Evolutionary conservation across 2,329 filamentous ascomycete species (phyloP).

Genomic region (Alternaria arbusti): DNA sequence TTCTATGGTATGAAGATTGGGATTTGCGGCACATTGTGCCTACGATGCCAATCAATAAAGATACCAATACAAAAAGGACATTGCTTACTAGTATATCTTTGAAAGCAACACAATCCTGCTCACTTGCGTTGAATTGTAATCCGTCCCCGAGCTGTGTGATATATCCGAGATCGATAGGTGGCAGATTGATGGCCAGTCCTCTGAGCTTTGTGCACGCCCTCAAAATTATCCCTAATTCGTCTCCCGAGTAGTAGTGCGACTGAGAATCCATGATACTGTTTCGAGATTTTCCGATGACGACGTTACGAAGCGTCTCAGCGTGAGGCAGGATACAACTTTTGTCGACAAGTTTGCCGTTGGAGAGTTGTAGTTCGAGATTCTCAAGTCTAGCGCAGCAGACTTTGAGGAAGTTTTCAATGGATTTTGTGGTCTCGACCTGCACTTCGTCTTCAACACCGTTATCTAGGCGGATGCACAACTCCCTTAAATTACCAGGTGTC

Average conservation of each 20-base stretch:
- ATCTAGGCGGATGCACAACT: neutral
- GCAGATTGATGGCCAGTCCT: neutral
- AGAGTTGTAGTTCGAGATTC: rapidly evolving
- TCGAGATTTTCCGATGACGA: neutral
- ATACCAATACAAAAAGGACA: neutral
- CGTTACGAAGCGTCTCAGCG: neutral
- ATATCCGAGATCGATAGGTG: neutral
- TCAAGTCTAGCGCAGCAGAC: neutral
- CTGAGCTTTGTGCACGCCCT: neutral
- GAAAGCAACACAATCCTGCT: neutral
- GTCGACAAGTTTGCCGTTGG: neutral
- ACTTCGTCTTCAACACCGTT: neutral
- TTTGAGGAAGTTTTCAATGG: neutral
- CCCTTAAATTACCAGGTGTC: neutral
- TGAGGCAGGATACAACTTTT: neutral
- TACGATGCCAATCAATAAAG: neutral
- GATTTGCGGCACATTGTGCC: neutral
- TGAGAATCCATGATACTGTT: neutral
- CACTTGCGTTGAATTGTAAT: neutral
- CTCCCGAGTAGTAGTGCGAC: neutral
- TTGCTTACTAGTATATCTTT: neutral
- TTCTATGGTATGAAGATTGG: neutral
- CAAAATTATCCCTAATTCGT: neutral
- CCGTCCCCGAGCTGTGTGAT: neutral
- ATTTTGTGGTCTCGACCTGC: neutral